Conservation (phyloP, 306 rosid genomes). For the Vigna angularis region DNA sequence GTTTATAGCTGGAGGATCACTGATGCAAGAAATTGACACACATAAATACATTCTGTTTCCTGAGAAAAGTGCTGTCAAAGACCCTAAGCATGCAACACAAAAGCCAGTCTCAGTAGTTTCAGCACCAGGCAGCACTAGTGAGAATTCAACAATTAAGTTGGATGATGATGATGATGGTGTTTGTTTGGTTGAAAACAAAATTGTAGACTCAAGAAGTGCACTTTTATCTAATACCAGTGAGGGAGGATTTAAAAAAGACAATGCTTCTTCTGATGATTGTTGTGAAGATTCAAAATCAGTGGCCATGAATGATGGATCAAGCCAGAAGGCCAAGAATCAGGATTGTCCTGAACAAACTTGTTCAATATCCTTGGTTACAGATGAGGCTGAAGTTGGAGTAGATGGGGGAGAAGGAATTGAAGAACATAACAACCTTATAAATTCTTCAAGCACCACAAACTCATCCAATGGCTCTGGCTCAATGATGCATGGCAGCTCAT, state of each 20-base stretch:
- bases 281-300: conserved; percentile 53
- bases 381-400: conserved; percentile 51
- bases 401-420: conserved; percentile 50
- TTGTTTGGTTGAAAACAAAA: conserved; percentile 38
- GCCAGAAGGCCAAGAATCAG: conserved; percentile 40
- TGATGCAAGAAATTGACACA: conserved; percentile 58
- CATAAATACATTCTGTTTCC: conserved; percentile 52
- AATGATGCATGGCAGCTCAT: conserved; percentile 59
- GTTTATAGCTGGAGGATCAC: conserved; percentile 70
- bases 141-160: conserved; percentile 50
- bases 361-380: conserved; percentile 59
- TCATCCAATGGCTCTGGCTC: conserved; percentile 70
- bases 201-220: conserved; percentile 33
- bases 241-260: conserved; percentile 47
- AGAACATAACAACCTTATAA: conserved; percentile 58
- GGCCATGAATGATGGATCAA: conserved; percentile 52
- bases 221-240: conserved; percentile 42
- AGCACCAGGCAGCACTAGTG: conserved; percentile 37
- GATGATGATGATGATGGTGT: conserved; percentile 58
- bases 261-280: conserved; percentile 46
- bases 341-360: conserved; percentile 45
- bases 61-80: conserved; percentile 48
- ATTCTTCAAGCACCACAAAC: conserved; percentile 74
- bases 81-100: conserved; percentile 34
- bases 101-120: conserved; percentile 44